A percentile compares a stretch with the other conserved stretches of the same genome.
phyloP scores from a whole-genome alignment of 371 early-diverging fungal genomes.

The Zopfochytrium polystomum region DNA sequence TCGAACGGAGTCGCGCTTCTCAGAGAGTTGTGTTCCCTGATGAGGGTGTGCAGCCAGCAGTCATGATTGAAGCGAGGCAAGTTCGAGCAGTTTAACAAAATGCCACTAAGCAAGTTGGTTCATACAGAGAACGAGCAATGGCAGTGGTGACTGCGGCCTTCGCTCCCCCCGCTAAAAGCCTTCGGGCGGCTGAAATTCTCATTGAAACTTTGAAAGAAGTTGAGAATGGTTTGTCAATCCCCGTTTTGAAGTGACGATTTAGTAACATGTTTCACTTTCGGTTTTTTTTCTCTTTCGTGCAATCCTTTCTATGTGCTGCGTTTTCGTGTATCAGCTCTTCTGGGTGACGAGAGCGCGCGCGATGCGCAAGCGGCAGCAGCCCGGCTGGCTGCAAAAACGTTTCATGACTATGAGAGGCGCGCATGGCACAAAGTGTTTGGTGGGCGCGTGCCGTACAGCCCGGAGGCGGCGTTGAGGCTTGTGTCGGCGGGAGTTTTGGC shows the following conservation, averaged over 20 bases:
- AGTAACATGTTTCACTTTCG: not conserved
- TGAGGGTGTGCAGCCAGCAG: not conserved
- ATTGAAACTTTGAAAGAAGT: not conserved
- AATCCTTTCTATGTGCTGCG: not conserved
- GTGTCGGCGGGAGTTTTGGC: not conserved
- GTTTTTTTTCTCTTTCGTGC: not conserved
- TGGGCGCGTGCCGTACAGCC: not conserved
- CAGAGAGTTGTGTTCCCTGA: too few relatives aligned
- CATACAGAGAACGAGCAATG: not conserved
- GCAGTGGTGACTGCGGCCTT: not conserved
- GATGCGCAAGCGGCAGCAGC: too few relatives aligned
- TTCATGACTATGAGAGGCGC: not conserved
- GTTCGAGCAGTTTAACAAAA: not conserved
- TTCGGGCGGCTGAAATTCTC: not conserved
- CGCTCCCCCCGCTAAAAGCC: not conserved
- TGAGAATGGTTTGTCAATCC: not conserved
- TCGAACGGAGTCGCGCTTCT: not conserved
- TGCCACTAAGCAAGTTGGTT: not conserved
- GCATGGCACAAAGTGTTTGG: not conserved
- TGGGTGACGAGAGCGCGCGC: not conserved
- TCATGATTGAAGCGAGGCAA: not conserved
- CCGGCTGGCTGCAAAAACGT: too few relatives aligned
- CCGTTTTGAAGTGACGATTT: too few relatives aligned
- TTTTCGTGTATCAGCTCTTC: not conserved
- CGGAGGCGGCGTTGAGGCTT: not conserved